These are phyloP conservation scores for Barnettozyma botsteinii DNA, from an alignment of 805 yeast species.

Conservation along the genomic window DNA sequence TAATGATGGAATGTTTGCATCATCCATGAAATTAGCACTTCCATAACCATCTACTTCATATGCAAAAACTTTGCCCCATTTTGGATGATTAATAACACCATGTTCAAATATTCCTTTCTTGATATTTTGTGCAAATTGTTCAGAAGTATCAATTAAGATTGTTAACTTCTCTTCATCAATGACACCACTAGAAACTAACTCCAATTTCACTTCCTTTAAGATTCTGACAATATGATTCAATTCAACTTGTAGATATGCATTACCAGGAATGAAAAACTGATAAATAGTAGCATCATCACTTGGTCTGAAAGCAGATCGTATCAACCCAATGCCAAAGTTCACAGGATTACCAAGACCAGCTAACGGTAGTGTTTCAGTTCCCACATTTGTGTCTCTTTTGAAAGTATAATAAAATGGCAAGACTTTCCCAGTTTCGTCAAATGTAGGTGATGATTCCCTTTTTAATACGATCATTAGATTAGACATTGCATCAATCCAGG, in stretches of 20 bases:
- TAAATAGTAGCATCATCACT: constrained; percentile 81
- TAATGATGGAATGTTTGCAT: constrained; percentile 83
- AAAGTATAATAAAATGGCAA: constrained; percentile 54
- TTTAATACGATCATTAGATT: constrained; percentile 45
- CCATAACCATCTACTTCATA: constrained; percentile 90
- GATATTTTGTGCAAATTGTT: constrained; percentile 37
- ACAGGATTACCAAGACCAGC: constrained; percentile 85
- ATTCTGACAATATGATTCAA: constrained; percentile 34
- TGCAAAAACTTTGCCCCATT: constrained; percentile 74
- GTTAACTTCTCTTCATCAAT: constrained; percentile 25
- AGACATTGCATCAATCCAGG: constrained; percentile 57
- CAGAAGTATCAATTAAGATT: constrained; percentile 25
- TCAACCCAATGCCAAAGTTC: constrained; percentile 57
- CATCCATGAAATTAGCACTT: constrained; percentile 71
- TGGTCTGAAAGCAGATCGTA: constrained; percentile 83
- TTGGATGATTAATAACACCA: constrained; percentile 64
- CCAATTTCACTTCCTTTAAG: constrained; percentile 19
- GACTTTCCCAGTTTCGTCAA: constrained; percentile 37
- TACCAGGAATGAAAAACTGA: constrained; percentile 81
- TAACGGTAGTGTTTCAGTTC: constrained; percentile 75
- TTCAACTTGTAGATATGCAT: constrained; percentile 69
- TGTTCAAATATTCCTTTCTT: constrained; percentile 50
- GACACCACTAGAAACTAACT: constrained; percentile 14
- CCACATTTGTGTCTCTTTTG: constrained; percentile 66
- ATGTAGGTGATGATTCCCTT: constrained; percentile 60